phyloP scores from a whole-genome alignment of 768 basidiomycete species.

The Mycena alexandri region DNA sequence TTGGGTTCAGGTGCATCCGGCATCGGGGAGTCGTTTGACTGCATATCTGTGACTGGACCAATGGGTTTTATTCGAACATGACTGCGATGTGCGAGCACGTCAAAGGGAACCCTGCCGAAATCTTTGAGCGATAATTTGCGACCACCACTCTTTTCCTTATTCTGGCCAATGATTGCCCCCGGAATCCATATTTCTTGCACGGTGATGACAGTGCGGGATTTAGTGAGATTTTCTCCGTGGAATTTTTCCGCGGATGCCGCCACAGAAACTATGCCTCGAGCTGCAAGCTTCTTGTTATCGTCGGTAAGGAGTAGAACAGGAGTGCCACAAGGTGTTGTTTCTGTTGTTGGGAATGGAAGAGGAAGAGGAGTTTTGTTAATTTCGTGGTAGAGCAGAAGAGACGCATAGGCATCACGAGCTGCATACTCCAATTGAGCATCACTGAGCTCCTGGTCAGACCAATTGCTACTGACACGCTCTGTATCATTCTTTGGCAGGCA shows the following conservation, averaged over 20 bases:
- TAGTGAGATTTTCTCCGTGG: slow-evolving; percentile 10
- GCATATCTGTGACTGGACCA: not conserved
- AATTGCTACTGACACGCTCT: too few relatives aligned
- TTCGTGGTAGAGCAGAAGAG: slow-evolving; percentile 17
- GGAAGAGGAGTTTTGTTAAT: slow-evolving; percentile 27
- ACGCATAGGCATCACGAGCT: too few relatives aligned
- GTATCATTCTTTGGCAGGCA: too few relatives aligned
- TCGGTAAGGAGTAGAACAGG: slow-evolving; percentile 23
- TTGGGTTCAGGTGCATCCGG: not conserved
- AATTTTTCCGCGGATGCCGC: slow-evolving; percentile 2
- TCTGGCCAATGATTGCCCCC: slow-evolving; percentile 16
- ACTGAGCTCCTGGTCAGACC: too few relatives aligned
- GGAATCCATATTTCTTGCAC: slow-evolving; percentile 18
- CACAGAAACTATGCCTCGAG: slow-evolving; percentile 13
- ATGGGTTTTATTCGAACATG: slow-evolving; percentile 24
- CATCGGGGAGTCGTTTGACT: not conserved
- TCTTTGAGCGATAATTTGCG: slow-evolving; percentile 1
- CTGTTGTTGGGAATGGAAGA: not conserved
- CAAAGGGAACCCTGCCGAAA: slow-evolving; percentile 18
- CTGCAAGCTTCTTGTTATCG: too few relatives aligned
- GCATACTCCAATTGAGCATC: too few relatives aligned
- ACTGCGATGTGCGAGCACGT: slow-evolving; percentile 18
- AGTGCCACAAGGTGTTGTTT: not conserved
- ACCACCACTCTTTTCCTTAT: not conserved
- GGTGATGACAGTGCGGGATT: slow-evolving; percentile 21